These are phyloP conservation scores for Leptographium radiaticola DNA, from an alignment of 2,329 filamentous ascomycete species.

Conservation along the genomic window DNA sequence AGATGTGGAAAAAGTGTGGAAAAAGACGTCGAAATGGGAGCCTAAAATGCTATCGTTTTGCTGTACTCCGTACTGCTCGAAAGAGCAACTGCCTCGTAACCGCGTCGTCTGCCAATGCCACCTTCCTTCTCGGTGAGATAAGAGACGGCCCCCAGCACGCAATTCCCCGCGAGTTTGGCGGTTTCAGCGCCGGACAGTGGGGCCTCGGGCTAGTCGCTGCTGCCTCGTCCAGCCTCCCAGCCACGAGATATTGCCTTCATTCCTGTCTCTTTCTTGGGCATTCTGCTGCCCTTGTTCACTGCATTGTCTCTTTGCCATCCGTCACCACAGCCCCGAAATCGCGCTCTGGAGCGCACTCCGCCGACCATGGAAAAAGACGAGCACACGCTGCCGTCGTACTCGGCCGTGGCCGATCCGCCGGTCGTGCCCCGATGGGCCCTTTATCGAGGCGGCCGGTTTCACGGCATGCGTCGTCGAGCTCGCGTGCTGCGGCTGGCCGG, in stretches of 20 bases:
- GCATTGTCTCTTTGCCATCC: not conserved
- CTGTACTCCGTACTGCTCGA: too few species aligned
- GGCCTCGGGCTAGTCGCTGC: not conserved
- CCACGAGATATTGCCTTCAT: not conserved
- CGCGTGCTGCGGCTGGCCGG: conserved; percentile 29
- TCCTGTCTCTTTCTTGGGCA: not conserved
- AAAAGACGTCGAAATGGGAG: not conserved
- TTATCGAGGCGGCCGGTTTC: not conserved
- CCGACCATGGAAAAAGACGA: conserved; percentile 24
- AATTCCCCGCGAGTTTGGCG: not conserved
- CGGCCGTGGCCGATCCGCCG: conserved; percentile 10
- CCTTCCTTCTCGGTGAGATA: not conserved
- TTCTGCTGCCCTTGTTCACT: not conserved
- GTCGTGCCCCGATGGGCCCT: conserved; percentile 1
- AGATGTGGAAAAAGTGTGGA: not conserved
- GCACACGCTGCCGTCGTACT: conserved; percentile 30
- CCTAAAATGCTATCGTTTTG: not conserved
- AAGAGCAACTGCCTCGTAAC: not conserved
- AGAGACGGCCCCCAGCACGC: not conserved
- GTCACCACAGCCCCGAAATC: not conserved
- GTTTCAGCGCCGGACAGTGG: not conserved
- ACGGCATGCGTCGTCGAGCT: conserved; percentile 22
- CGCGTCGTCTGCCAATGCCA: not conserved
- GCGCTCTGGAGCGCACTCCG: not conserved
- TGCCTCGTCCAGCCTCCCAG: not conserved